Evolutionary conservation across 148 eudicot species (phyloP), one percentile per base, ranked within the genome.

Genomic region (Arbutus unedo): DNA sequence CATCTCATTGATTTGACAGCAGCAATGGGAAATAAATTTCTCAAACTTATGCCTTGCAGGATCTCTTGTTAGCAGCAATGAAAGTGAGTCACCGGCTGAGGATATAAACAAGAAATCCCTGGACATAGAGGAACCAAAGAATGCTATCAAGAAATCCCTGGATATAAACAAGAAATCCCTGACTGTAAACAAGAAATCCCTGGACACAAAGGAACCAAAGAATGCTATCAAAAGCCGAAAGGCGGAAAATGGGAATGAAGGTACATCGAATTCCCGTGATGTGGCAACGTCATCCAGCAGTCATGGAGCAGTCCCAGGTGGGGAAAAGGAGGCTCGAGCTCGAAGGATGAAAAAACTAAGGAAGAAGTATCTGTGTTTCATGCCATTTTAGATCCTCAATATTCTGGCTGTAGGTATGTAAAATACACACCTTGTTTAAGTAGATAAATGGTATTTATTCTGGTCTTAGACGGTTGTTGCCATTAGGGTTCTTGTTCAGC

Each of bases 281-380:
- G 79, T 41, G 31, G 79, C 67, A 55, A 7, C 83, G n/a, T 74
- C 81, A 18, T 79, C 87, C 50, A 68, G 83, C 78, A 49, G 38
- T 25, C 71, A 45, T 16, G 64, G 75, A 64, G 49, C 77, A 62
- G 19, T 54, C 55, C 56, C 62, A 45, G 66, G 55, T 45, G 84
- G 53, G 76, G 81, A 82, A 84, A 79, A 75, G 83, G 82, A 87
- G 48, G 72, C 18, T 55, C 21, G 8, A 14, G 78, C 3, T 38
- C 19, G 48, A 21, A 45, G 54, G 55, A 72, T 49, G 59, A 87
- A 84, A 47, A 81, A 87, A 79, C 77, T 78, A 4, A 84, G 43
- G 76, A 81, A 70, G 59, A 81, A 83, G 76, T 87, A 64, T 70
- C 48, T 87, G 6, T 82, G 89, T 75, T 78, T 84, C 83, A 54